Base-by-base conservation (phyloP, 352 stramenopile species). In the Phytopythium mirpurense region DNA sequence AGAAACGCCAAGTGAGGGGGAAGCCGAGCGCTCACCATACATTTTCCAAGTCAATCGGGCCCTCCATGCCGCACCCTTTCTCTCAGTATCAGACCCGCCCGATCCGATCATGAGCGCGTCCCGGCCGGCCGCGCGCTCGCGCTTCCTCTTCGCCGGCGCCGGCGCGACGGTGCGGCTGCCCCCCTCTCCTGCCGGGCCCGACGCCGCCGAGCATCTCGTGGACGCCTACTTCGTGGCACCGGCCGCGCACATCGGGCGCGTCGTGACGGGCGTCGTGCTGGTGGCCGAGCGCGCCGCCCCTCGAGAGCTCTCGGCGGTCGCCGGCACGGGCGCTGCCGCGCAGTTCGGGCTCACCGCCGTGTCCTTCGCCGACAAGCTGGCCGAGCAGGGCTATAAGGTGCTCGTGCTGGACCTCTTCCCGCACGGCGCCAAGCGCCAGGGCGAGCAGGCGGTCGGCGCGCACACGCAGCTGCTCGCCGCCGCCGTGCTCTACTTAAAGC, bases 371-470 rank as follows among this genome's bases (percentile, higher is more conserved):
- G 85, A 95, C 59, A 92, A 93, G 42, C 62, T 95, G 46, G 83
- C 83, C 4, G 85, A 95, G 54, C 85, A 95, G 58, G 82, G 83
- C 49, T 95, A 93, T 66, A 93, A 95, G 56, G 83, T 95, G 50
- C 58, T 93, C 41, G 80, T 90, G 48, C 53, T 90, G 50, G 68
- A 83, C 56, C 46, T 82, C 27, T 75, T 74, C 36, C 51, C 54
- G n/a, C 34, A 23, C 3, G 47, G 45, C 19, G 60, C 68, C 35
- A 36, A 49, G 10, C 60, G 9, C 26, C 62, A 55, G 29, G 57
- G 43, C 3, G 46, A 34, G 18, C 62, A 55, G 1, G 51, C 62
- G n/a, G n/a, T n/a, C 1, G 38, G 15, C 0, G 19, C 74, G n/a
- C 63, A 75, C 24, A 54, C 70, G 44, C 54, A 52, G 9, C 59